These are phyloP conservation scores for Epichloe gansuensis DNA, from an alignment of 2,329 filamentous ascomycete species.

Conservation along the genomic window DNA sequence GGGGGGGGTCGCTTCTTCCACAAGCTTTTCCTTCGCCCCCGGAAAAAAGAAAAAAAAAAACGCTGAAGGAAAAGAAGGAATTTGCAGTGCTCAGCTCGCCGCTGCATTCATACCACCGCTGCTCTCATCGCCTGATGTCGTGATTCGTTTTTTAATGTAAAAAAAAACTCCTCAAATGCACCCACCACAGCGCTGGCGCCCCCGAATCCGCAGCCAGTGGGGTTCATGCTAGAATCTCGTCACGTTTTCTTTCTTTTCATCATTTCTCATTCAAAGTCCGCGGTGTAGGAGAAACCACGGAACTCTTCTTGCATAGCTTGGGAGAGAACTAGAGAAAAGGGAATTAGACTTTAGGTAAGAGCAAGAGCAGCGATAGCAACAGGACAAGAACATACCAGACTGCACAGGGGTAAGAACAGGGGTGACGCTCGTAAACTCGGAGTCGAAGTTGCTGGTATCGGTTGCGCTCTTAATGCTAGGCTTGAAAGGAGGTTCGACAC, in stretches of 20 bases:
- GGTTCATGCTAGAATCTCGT: slow-evolving; percentile 6
- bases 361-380: not conserved
- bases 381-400: slow-evolving; percentile 55
- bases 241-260: not conserved
- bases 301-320: slow-evolving; percentile 99
- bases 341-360: slow-evolving; percentile 14
- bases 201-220: not conserved
- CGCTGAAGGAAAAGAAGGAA: not conserved
- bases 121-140: not conserved
- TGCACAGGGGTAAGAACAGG: slow-evolving; percentile 94
- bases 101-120: not conserved
- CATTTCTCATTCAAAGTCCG: slow-evolving; percentile 59
- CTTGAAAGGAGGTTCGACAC: slow-evolving; percentile 76
- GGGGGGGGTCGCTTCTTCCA: not conserved
- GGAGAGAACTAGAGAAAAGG: slow-evolving; percentile 56
- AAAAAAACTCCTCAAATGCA: not conserved
- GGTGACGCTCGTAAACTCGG: slow-evolving; percentile 95
- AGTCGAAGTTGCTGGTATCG: slow-evolving; percentile 99
- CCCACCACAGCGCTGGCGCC: not conserved
- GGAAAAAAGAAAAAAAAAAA: not conserved
- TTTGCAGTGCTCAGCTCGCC: not conserved
- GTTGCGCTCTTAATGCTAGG: slow-evolving; percentile 83
- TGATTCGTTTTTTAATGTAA: not conserved
- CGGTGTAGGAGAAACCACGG: slow-evolving; percentile 94
- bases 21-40: not conserved